Evolutionary conservation across 441 rosid species (phyloP).

Genomic region (Pelargonium cotyledonis): DNA sequence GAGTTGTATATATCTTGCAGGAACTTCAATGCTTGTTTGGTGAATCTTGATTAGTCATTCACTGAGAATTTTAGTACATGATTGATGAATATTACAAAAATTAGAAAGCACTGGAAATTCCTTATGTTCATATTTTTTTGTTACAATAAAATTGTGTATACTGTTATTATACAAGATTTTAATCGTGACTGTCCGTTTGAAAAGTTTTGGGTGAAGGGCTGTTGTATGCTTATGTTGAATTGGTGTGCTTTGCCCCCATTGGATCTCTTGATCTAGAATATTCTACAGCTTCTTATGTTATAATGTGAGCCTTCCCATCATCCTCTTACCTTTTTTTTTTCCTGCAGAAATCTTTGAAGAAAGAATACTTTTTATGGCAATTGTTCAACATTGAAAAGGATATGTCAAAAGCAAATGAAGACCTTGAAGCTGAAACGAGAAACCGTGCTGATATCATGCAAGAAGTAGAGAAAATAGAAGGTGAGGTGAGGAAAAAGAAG

Average conservation of each 20-base stretch:
- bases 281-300: not conserved
- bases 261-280: not conserved
- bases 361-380: conserved; percentile 83
- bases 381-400: conserved; percentile 74
- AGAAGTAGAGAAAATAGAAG: conserved; percentile 61
- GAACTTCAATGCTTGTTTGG: conserved; percentile 7
- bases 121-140: not conserved
- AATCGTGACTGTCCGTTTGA: not conserved
- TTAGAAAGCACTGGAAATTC: not conserved
- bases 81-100: not conserved
- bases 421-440: conserved; percentile 60
- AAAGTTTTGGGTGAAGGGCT: conserved; percentile 1
- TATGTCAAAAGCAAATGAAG: conserved; percentile 49
- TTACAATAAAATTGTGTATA: not conserved
- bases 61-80: not conserved
- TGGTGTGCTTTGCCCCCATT: not conserved
- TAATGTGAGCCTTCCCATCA: not conserved
- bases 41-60: not conserved
- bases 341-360: conserved; percentile 82
- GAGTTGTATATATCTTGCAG: conserved; percentile 2
- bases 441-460: conserved; percentile 53
- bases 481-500: conserved; percentile 61
- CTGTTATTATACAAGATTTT: not conserved
- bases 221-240: conserved; percentile 1
- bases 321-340: not conserved